Evolutionary conservation across 805 yeast genomes (phyloP).

Genomic region (Saturnispora diversa): DNA sequence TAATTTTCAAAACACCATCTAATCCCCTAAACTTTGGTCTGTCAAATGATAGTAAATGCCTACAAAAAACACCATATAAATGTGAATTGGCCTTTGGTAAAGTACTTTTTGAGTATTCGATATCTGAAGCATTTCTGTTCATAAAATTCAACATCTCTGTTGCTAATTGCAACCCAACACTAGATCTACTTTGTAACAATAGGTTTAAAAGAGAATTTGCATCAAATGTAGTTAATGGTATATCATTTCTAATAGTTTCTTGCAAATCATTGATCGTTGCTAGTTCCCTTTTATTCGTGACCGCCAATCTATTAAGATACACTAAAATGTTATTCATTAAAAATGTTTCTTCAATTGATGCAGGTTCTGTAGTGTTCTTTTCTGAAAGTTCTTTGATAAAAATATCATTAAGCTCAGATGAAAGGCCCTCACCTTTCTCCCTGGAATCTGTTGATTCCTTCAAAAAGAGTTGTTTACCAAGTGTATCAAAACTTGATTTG

Average conservation of each 20-base stretch:
- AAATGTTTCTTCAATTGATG: slow-evolving; percentile 19
- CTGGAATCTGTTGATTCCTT: slow-evolving; percentile 4
- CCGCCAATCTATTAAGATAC: slow-evolving; percentile 11
- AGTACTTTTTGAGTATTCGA: slow-evolving; percentile 12
- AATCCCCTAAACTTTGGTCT: slow-evolving; percentile 25
- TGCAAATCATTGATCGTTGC: slow-evolving; percentile 12
- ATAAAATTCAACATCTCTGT: slow-evolving; percentile 27
- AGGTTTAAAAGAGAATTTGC: slow-evolving; percentile 21
- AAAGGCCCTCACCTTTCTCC: slow-evolving; percentile 4
- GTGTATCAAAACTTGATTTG: slow-evolving; percentile 15
- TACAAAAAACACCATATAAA: slow-evolving; percentile 35
- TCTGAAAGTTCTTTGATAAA: slow-evolving; percentile 13
- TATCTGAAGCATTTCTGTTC: slow-evolving; percentile 13
- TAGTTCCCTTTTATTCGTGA: slow-evolving; percentile 10
- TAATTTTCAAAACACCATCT: slow-evolving; percentile 24
- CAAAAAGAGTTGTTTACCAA: slow-evolving; percentile 18
- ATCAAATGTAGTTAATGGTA: slow-evolving; percentile 22
- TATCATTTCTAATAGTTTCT: slow-evolving; percentile 18
- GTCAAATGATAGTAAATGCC: slow-evolving; percentile 28
- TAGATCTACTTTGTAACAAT: slow-evolving; percentile 19
- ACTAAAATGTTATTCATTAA: slow-evolving; percentile 18
- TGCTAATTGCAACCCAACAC: slow-evolving; percentile 24
- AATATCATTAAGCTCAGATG: slow-evolving; percentile 15
- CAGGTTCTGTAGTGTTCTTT: slow-evolving; percentile 7
- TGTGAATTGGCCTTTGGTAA: slow-evolving; percentile 35